Base-by-base conservation (phyloP, 2,329 filamentous ascomycete genomes). In the Fusarium solani-melongenae region DNA sequence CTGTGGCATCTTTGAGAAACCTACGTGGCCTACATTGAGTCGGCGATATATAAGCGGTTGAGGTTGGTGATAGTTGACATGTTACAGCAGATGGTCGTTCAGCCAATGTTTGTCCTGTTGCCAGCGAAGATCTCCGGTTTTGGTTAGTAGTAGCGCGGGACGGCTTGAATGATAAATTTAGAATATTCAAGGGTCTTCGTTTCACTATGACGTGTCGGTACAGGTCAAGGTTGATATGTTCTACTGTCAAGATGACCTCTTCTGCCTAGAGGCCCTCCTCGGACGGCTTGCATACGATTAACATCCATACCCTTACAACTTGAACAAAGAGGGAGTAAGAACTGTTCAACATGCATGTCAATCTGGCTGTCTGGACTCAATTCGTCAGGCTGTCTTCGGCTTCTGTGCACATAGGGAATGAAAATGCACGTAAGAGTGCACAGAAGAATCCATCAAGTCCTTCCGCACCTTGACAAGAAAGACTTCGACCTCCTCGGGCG, bases 391-490 rank as follows among this genome's bases (percentile, higher is more conserved):
- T 6, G 24, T 3, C 24, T 49, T 49, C 6, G 33, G 53, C 20
- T 73, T 74, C 22, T 73, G 70, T 4, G 70, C 67, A 20, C 64
- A 71, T 1, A 74, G 36, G 5, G 70, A 73, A 39, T 74, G 71
- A 24, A 74, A 74, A 36, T 73, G 58, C 10, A 74, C 64, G 29
- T 74, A 74, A 2, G 72, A 66, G 34, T 74, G 71, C 14, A 74
- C 65, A 2, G 69, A 69, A 24, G 39, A 27, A 34, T 82, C 79
- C 67, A 73, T 79, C 72, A 83, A 63, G 27, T 81, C 79, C 56
- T 77, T 80, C 38, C 79, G 78, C 7, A 82, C 81, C 20, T 77
- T 77, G 14, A 79, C 74, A 38, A 83, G 71, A 27, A 82, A 83
- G 1, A 80, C 62, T 33, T 82, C 77, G 1, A 83, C 78, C 69